A percentile compares a stretch with the other conserved stretches of the same genome.
These are phyloP conservation scores for Coniferiporia weirii DNA, from an alignment of 1,284 basidiomycete species.

Conservation along the genomic window DNA sequence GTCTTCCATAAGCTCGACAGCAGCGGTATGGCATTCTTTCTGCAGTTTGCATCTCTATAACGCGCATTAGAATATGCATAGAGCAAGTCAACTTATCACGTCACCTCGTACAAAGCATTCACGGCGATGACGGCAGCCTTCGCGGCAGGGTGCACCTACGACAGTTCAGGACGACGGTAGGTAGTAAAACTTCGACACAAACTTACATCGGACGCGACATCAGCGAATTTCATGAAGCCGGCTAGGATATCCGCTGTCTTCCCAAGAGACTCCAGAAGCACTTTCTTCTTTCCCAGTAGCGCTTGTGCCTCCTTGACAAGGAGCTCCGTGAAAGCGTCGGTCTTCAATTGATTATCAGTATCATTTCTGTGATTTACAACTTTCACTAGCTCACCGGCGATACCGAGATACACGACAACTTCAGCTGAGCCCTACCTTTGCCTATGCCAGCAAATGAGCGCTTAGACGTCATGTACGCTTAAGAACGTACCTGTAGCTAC, in stretches of 20 bases:
- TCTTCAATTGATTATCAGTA: background rate
- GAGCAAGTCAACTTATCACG: background rate
- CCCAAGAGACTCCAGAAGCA: background rate
- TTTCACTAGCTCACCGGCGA: too few species aligned
- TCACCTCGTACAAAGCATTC: background rate
- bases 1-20: background rate
- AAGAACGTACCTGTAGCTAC: too few species aligned
- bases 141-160: background rate
- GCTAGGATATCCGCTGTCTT: background rate
- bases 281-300: background rate
- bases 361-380: background rate
- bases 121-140: background rate
- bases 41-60: background rate
- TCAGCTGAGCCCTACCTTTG: too few species aligned
- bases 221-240: background rate
- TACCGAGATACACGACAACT: too few species aligned
- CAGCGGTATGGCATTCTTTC: background rate
- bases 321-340: background rate
- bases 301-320: background rate
- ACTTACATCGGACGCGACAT: background rate
- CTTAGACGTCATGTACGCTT: too few species aligned
- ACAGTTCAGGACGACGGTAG: too few species aligned
- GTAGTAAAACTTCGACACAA: background rate
- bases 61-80: too few species aligned
- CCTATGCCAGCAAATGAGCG: too few species aligned